Evolutionary conservation across 257 asterid species (phyloP).

Genomic region (Capsicum baccatum): DNA sequence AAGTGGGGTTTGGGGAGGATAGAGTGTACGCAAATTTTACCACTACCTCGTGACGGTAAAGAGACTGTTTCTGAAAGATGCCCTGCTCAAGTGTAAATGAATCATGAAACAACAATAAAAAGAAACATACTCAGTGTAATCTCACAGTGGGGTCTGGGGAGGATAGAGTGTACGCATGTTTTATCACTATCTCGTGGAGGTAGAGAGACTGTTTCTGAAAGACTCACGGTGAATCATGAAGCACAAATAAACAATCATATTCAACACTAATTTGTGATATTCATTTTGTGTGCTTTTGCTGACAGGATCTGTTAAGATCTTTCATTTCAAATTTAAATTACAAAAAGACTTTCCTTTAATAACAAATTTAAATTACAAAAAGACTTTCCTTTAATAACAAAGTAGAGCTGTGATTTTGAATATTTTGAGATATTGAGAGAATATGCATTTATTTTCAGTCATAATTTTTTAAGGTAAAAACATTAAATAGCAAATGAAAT

Average conservation of each 20-base stretch:
- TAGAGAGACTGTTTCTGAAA: no score
- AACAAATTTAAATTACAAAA: background rate
- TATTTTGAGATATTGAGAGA: background rate
- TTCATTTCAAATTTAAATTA: conserved; percentile 10
- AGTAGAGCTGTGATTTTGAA: background rate
- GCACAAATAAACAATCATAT: background rate
- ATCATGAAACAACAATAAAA: no score
- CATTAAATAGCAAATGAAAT: background rate
- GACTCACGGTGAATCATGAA: no score
- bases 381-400: background rate
- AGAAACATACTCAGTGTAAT: no score
- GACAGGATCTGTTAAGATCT: background rate
- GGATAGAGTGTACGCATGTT: no score
- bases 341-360: background rate
- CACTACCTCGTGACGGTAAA: accelerated
- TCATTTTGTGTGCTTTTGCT: background rate
- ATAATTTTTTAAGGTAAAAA: background rate
- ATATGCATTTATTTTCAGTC: background rate
- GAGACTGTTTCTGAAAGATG: no score
- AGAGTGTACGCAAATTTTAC: no score
- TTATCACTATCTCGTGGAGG: no score
- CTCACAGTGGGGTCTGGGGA: no score
- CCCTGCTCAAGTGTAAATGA: no score
- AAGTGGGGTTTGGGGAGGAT: no score
- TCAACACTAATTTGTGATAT: background rate